Evolutionary conservation across 2,329 filamentous ascomycete genomes (phyloP), one percentile per base, ranked within the genome.

Genomic region (Penicillium brasilianum): DNA sequence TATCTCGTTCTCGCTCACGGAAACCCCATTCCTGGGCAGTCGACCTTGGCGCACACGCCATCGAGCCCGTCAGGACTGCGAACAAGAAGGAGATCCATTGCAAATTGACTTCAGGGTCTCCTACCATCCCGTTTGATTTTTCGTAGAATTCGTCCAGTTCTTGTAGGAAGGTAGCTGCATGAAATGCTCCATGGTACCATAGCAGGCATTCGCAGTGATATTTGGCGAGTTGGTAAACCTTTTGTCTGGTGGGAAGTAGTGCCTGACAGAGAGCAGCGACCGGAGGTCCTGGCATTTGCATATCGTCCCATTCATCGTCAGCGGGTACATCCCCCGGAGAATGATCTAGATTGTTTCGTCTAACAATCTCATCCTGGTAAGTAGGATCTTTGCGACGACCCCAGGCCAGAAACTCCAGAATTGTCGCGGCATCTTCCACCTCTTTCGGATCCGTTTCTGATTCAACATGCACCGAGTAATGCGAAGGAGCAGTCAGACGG

Each of bases 401-500:
- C 81, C 81, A 83, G 1, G 81, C 80, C 2, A 82, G 71, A 49
- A 82, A 83, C 57, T 83, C 81, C 0, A 83, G 73, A 3, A 82
- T 78, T 2, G 80, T 81, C 1, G 79, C 80, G 1, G 79, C 79
- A 41, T 68, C 66, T 81, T 79, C 62, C 72, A 74, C 57, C 68
- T 72, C 54, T 70, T 71, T 56, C 8, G 59, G 54, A 5, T 44
- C 53, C 25, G 48, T 28, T 5, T 22, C 13, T 4, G 30, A 14
- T 4, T 34, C 49, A 20, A 22, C 25, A 6, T 50, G 20, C 16
- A 4, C 14, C 1, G 60, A 58, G 18, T 37, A n/a, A n/a, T 25
- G 55, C 3, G 20, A 9, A 32, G 54, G 30, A 9, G 41, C 50
- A 1, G 54, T 50, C 7, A 57, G 55, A 13, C 39, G 41, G 2